Conservation (phyloP, 805 yeast genomes). For the Kluyveromyces siamensis region DNA sequence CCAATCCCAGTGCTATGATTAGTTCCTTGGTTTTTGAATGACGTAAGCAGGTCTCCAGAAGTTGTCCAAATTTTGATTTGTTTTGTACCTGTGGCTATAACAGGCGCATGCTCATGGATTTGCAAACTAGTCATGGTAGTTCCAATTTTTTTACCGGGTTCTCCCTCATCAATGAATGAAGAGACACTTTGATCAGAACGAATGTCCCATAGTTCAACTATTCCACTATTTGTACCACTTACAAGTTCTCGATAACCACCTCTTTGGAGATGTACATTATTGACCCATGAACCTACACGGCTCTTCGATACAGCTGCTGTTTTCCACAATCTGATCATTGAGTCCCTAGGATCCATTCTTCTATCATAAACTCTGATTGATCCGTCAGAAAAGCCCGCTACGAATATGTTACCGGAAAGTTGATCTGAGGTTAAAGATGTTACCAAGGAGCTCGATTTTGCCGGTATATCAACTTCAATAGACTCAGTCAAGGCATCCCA, state of each 20-base stretch:
- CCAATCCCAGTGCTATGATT: conserved; percentile 22
- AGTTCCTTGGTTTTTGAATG: conserved; percentile 36
- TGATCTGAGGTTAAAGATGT: conserved; percentile 90
- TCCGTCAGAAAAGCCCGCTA: conserved; percentile 91
- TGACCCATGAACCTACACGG: conserved; percentile 46
- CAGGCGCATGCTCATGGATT: conserved; percentile 94
- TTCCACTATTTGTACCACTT: conserved; percentile 76
- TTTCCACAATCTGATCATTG: conserved; percentile 79
- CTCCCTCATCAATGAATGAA: conserved; percentile 46
- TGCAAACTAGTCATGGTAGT: conserved; percentile 54
- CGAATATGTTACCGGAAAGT: conserved; percentile 82
- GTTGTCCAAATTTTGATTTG: conserved; percentile 78
- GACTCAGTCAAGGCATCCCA: conserved; percentile 97
- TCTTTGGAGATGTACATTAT: conserved; percentile 87
- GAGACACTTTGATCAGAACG: conserved; percentile 63
- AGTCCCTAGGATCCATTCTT: conserved; percentile 72
- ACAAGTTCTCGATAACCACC: conserved; percentile 90
- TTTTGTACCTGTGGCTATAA: conserved; percentile 81
- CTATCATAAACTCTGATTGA: conserved; percentile 85
- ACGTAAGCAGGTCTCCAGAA: conserved; percentile 61
- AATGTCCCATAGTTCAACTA: conserved; percentile 85
- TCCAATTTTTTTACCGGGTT: conserved; percentile 8
- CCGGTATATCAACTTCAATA: conserved; percentile 81
- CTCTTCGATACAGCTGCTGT: conserved; percentile 28
- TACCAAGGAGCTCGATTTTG: conserved; percentile 81